Base-by-base conservation (phyloP, 768 basidiomycete genomes). In the Coprinellus micaceus region DNA sequence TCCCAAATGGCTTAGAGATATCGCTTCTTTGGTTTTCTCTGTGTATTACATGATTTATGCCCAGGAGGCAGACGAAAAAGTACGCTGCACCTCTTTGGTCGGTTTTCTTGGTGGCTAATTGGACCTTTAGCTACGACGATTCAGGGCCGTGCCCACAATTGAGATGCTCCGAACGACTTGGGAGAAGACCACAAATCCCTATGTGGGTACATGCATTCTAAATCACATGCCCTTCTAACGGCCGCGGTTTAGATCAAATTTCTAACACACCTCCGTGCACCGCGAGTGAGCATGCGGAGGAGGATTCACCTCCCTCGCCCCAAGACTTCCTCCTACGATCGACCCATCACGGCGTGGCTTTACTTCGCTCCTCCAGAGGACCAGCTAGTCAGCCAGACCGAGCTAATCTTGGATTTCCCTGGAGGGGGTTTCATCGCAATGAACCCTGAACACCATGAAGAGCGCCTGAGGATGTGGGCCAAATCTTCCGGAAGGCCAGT, bases 391-490 rank as follows among this genome's bases (percentile, higher is more conserved):
- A 74, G 79, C 43, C 74, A 84, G 13, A 89, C 83, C 10, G 92
- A 98, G 63, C 75, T 98, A 22, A 86, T 98, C 37, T 75, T 98
- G 25, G 97, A 98, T 66, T 85, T 91, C 55, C 96, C 97, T 13
- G 97, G 97, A 4, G 97, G 97, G 5, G 97, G 97, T 0, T 99
- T 98, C 69, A 87, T 98, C 49, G 90, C 93, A 22, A 97, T 98
- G 94, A 83, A 81, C 4, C 97, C 97, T 2, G 89, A 92, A 64
- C 94, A 98, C 70, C 97, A 99, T 61, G 96, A 97, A 71, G 96
- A 98, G 67, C 82, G 97, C 13, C 77, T 98, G 54, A 78, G 91
- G 52, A 78, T 80, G 62, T 98, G 97, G 96, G 89, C 94, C 3
- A 73, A 83, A 29, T 78, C 77, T 47, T 92, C 91, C 0, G 81